Evolutionary conservation across 805 yeast genomes (phyloP), one percentile per base, ranked within the genome.

Genomic region (Wickerhamomyces subpelliculosus): DNA sequence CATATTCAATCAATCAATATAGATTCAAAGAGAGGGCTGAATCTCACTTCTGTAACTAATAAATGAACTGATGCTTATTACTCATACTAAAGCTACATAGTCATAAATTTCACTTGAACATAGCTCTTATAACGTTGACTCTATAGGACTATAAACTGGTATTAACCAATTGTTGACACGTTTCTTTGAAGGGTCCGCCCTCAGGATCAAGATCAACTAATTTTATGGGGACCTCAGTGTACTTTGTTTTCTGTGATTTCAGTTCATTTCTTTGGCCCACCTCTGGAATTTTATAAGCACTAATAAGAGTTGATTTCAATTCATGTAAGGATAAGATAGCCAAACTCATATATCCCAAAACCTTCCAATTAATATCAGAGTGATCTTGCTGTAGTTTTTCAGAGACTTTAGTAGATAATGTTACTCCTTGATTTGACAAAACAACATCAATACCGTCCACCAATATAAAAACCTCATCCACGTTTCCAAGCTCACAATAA

Each of bases 391-490:
- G 14, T 8, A 27, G 6, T 5, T 16, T 8, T 4, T 24, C 16
- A 6, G 14, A 24, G 2, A 24, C 7, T 7, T 3, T 7, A 8
- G 5, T 18, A 5, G 16, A 24, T n/a, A 24, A 17, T 4, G 4
- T 24, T n/a, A 39, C 22, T 14, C 41, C 49, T 26, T 42, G 41
- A 4, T 39, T 37, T 2, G 32, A 19, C 3, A 47, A 18, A 9
- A 45, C 23, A 4, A 34, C 5, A 22, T 78, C 78, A 26, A 79
- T 49, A 1, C 62, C 67, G 32, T 60, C 54, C 4, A 75, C 48
- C 1, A 79, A 23, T 0, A 61, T 41, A 33, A 70, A 65, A 0
- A 75, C 68, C 36, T 81, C 86, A 39, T 80, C 85, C 33, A 67
- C 52, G 0, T 68, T 60, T 0, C 49, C 45, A 31, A 76, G 67